A percentile compares a stretch with the other conserved stretches of the same genome.
Conservation (phyloP, 306 rosid genomes). For the Castanospermum australe region DNA sequence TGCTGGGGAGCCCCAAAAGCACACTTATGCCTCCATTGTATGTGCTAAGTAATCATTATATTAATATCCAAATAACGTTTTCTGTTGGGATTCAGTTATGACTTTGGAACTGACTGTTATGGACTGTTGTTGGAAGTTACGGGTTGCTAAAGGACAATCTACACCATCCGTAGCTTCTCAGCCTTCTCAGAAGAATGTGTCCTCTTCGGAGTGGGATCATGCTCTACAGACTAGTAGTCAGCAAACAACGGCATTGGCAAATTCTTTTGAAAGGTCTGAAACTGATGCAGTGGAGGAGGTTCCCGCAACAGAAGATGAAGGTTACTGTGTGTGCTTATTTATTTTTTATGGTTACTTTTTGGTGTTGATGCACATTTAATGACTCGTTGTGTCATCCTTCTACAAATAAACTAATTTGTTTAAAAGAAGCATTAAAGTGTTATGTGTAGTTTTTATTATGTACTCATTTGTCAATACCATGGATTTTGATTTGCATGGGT, state of each 20-base stretch:
- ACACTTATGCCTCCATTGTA: slow-evolving; percentile 97
- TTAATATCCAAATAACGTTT: slow-evolving; percentile 11
- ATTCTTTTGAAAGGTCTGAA: slow-evolving; percentile 39
- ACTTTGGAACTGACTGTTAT: slow-evolving; percentile 37
- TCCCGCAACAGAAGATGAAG: slow-evolving; percentile 47
- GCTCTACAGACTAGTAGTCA: slow-evolving; percentile 35
- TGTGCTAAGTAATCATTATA: slow-evolving; percentile 26
- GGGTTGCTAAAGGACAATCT: slow-evolving; percentile 74
- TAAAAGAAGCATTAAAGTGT: neutral
- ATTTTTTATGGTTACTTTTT: neutral
- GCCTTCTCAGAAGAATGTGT: slow-evolving; percentile 35
- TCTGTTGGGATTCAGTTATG: slow-evolving; percentile 4
- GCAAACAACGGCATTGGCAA: slow-evolving; percentile 25
- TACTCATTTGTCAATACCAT: neutral
- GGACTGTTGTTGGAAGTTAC: slow-evolving; percentile 59
- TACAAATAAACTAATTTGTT: neutral
- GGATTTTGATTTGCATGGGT: slow-evolving; percentile 24
- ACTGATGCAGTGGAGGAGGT: slow-evolving; percentile 39
- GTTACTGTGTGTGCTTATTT: slow-evolving; percentile 26
- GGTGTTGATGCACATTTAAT: neutral
- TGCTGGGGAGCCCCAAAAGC: slow-evolving; percentile 89
- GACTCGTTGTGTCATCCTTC: neutral
- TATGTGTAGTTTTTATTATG: neutral
- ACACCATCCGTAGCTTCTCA: slow-evolving; percentile 37
- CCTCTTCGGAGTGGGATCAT: slow-evolving; percentile 46